Evolutionary conservation across 2,329 filamentous ascomycete species (phyloP).

Genomic region (Purpureocillium takamizusanense): DNA sequence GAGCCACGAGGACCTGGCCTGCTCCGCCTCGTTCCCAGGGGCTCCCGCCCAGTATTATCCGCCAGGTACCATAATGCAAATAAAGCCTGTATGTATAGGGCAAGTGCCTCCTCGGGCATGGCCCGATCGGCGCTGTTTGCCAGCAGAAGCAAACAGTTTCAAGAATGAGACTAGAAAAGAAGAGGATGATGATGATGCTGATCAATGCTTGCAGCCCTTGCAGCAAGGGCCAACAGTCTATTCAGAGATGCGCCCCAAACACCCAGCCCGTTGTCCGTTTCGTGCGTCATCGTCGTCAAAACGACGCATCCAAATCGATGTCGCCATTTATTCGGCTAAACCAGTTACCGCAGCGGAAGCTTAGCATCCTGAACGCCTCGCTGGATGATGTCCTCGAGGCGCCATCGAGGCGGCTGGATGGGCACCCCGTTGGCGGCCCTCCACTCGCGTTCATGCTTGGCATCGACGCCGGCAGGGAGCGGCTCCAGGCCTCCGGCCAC

Average conservation of each 20-base stretch:
- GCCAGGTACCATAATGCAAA: not conserved
- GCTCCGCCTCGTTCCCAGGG: too few species aligned
- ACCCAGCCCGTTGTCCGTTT: constrained; percentile 7
- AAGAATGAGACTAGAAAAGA: constrained; percentile 1
- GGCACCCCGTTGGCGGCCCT: constrained; percentile 55
- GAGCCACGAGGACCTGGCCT: too few species aligned
- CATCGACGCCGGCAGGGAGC: constrained; percentile 59
- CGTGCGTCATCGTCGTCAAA: constrained; percentile 5
- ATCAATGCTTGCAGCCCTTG: constrained; percentile 1
- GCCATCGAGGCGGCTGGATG: constrained; percentile 71
- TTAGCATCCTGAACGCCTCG: constrained; percentile 70
- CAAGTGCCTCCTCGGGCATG: not conserved
- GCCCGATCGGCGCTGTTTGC: constrained; percentile 1
- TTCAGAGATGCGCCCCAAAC: constrained; percentile 11
- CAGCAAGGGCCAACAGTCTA: constrained; percentile 4
- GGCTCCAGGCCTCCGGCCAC: constrained; percentile 80
- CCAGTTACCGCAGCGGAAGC: constrained; percentile 51
- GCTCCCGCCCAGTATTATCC: too few species aligned
- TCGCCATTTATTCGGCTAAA: not conserved
- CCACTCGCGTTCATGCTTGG: constrained; percentile 65
- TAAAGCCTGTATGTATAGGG: not conserved
- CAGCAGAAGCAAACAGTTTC: not conserved
- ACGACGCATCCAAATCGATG: constrained; percentile 11
- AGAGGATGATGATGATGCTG: not conserved
- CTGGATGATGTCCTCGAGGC: constrained; percentile 71